A percentile compares a stretch with the other conserved stretches of the same genome.
These are phyloP conservation scores for Boletus reticuloceps DNA, from an alignment of 768 basidiomycete species.

Conservation along the genomic window DNA sequence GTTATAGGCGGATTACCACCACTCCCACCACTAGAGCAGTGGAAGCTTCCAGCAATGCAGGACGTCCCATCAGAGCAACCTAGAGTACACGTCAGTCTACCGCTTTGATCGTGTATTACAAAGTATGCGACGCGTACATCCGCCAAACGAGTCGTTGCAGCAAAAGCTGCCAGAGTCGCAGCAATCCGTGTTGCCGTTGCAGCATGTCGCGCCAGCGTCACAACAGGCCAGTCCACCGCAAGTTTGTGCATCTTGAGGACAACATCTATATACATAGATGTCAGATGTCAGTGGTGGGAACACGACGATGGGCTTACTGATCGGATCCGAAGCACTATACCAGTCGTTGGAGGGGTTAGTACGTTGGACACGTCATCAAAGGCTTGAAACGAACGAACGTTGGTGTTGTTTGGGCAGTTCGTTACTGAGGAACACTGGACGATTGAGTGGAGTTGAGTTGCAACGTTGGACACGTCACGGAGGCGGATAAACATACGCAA, in stretches of 20 bases:
- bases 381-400: constrained; percentile 5
- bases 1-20: background rate
- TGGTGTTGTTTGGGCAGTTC: constrained; percentile 16
- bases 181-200: constrained; percentile 1
- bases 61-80: constrained; percentile 17
- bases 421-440: constrained; percentile 7
- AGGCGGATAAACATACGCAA: constrained; percentile 14
- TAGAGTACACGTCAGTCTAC: constrained; percentile 6
- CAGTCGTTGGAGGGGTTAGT: background rate
- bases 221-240: constrained; percentile 17
- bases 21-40: constrained; percentile 1
- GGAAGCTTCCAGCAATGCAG: constrained; percentile 4
- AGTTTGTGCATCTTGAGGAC: constrained; percentile 10
- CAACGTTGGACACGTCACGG: no score
- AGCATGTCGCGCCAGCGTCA: constrained; percentile 6
- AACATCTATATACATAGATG: constrained; percentile 8
- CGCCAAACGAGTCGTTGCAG: constrained; percentile 21
- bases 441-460: background rate
- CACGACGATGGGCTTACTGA: background rate
- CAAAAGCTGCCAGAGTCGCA: constrained; percentile 13
- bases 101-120: background rate
- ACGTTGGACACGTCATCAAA: background rate
- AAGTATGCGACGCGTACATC: constrained; percentile 15
- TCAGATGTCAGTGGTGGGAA: no score
- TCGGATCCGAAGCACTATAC: constrained; percentile 8